Base-by-base conservation (phyloP, 1,139 yeast genomes). In the Hyphopichia khmerensis region DNA sequence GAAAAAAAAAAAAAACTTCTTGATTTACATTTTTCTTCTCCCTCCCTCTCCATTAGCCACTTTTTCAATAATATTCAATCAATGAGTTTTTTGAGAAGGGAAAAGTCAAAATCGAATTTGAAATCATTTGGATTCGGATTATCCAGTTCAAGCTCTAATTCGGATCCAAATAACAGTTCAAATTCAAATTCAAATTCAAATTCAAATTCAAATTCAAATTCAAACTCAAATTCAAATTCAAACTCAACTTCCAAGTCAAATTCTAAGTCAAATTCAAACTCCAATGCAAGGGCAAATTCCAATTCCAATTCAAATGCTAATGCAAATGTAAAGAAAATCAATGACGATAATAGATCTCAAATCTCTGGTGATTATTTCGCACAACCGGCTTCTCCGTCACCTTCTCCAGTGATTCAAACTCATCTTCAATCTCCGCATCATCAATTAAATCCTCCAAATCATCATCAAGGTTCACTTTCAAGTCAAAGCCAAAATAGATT, bases 41-140 rank as follows among this genome's bases (percentile, higher is more conserved):
- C 10, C 29, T 9, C 11, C n/a, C 13, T 9, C 24, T 21, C 9
- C 24, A 21, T 21, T 21, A 5, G 24, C 5, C 9, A 21, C 8
- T 9, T 21, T 9, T 21, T 21, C 9, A 6, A 6, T 21, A 6
- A 6, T 21, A 6, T 9, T 21, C 9, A 6, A 26, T 26, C 9
- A 26, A 26, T 64, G 69, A 61, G 65, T 49, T 64, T 64, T 48
- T 54, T 64, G 45, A 57, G 59, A 49, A 55, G 64, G 38, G 66
- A 64, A 46, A 62, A 57, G 49, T 58, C 67, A 37, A 59, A 52
- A 45, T 43, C 48, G 36, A 58, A 53, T 42, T 40, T 57, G 40
- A 49, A 42, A 40, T 16, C 48, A 15, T 48, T 51, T 31, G 42
- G 44, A 5, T 34, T 36, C 39, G 37, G 47, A 35, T 40, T 47